A percentile compares a stretch with the other conserved stretches of the same genome.
Evolutionary conservation across 139 green algal species (phyloP).

Genomic region (Edaphochlamys debaryana): DNA sequence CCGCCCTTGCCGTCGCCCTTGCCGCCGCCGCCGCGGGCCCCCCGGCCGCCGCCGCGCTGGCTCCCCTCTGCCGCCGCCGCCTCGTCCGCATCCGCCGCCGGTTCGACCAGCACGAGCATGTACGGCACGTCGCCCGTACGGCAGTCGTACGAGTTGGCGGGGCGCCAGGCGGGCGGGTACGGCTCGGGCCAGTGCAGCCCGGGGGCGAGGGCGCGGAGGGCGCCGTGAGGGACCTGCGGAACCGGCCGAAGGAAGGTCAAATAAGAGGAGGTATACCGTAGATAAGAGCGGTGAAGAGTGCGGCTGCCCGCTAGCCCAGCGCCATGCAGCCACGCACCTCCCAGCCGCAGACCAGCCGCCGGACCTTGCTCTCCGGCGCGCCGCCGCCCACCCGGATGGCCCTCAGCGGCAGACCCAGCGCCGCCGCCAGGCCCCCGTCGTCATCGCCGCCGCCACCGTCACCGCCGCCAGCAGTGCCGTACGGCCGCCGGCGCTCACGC

Average conservation of each 20-base stretch:
- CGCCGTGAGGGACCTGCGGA: background rate
- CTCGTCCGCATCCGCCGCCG: background rate
- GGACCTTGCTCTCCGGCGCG: background rate
- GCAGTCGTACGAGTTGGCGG: background rate
- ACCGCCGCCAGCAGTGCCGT: background rate
- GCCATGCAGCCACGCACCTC: too few species aligned
- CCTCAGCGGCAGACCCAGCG: background rate
- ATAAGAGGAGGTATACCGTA: too few species aligned
- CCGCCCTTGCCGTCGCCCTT: background rate
- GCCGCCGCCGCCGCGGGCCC: background rate
- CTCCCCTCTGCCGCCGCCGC: background rate
- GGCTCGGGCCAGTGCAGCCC: background rate
- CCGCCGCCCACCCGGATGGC: background rate
- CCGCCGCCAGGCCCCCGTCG: background rate
- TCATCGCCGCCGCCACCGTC: background rate
- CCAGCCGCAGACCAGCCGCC: background rate
- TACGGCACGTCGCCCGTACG: conserved; percentile 4
- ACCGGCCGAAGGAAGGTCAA: too few species aligned
- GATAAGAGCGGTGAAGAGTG: too few species aligned
- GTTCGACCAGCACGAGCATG: conserved; percentile 9
- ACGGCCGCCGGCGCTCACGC: background rate
- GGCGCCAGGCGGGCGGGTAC: background rate
- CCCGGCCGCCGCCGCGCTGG: background rate
- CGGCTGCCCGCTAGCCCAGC: background rate
- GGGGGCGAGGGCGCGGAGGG: background rate